Evolutionary conservation across 2,329 filamentous ascomycete genomes (phyloP).

Genomic region (Fusarium citri): DNA sequence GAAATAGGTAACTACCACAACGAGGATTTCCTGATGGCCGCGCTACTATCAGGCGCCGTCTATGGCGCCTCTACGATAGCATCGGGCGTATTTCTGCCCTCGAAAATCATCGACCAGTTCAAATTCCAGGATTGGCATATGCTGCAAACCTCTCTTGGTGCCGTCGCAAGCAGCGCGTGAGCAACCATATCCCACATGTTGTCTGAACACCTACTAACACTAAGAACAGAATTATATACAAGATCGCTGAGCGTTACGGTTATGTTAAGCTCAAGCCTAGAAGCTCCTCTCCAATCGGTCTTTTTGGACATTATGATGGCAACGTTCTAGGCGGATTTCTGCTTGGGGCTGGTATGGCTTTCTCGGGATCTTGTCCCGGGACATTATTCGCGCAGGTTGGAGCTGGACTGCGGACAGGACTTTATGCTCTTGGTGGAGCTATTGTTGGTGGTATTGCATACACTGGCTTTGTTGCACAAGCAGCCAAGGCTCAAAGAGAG

Average conservation of each 20-base stretch:
- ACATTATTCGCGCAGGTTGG: conserved; percentile 72
- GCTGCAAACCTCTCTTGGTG: conserved; percentile 72
- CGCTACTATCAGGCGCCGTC: conserved; percentile 62
- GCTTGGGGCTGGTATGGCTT: conserved; percentile 73
- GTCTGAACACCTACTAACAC: neutral
- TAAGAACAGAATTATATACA: conserved; percentile 56
- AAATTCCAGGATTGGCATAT: conserved; percentile 72
- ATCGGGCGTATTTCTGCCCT: conserved; percentile 70
- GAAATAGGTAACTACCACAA: neutral
- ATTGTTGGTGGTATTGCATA: conserved; percentile 66
- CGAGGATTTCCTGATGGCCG: conserved; percentile 43
- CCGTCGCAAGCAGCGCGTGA: conserved; percentile 71
- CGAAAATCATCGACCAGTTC: conserved; percentile 71
- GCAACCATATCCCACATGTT: conserved; percentile 41
- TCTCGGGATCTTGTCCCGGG: conserved; percentile 74
- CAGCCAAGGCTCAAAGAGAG: conserved; percentile 48
- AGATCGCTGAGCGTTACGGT: conserved; percentile 57
- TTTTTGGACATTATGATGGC: conserved; percentile 69
- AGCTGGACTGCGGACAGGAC: conserved; percentile 62
- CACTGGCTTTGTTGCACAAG: conserved; percentile 57
- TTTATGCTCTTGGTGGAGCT: conserved; percentile 65
- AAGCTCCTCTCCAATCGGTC: conserved; percentile 62
- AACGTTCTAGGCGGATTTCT: conserved; percentile 73
- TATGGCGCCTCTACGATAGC: conserved; percentile 72
- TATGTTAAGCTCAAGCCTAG: conserved; percentile 61